phyloP scores from a whole-genome alignment of 257 asterid species.

The Galeopsis tetrahit region DNA sequence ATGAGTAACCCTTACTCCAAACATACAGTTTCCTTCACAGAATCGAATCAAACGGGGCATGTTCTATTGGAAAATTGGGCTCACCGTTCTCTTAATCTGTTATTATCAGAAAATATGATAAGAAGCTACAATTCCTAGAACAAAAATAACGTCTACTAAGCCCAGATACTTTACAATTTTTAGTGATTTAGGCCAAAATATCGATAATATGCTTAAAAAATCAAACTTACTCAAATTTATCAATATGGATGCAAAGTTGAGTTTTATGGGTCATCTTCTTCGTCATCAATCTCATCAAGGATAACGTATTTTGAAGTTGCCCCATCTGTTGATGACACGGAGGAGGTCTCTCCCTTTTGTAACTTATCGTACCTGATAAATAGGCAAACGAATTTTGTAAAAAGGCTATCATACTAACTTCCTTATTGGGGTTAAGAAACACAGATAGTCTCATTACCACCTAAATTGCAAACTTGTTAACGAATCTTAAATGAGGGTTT shows the following conservation, averaged over 20 bases:
- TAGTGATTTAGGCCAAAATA: neutral
- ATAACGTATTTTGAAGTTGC: conserved; percentile 70
- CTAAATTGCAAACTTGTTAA: neutral
- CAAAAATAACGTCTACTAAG: neutral
- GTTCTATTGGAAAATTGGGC: neutral
- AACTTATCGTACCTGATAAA: conserved; percentile 68
- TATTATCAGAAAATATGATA: neutral
- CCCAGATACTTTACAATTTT: neutral
- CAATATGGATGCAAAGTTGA: conserved; percentile 31
- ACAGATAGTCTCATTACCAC: neutral
- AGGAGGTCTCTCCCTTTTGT: conserved; percentile 57
- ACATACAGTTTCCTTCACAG: conserved; percentile 1
- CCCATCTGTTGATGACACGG: conserved; percentile 36
- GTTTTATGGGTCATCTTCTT: conserved; percentile 53
- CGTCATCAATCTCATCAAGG: conserved; percentile 84
- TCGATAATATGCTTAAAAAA: neutral
- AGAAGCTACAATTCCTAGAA: neutral
- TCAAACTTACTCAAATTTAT: conserved; percentile 45
- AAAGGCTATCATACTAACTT: neutral
- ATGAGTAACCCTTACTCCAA: neutral
- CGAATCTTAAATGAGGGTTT: neutral
- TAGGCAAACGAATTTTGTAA: conserved; percentile 12
- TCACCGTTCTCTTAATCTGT: conserved; percentile 20
- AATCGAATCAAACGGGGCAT: conserved; percentile 8
- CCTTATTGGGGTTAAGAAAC: neutral